Base-by-base conservation (phyloP, 1,284 basidiomycete genomes). In the Apiotrichum sp. region DNA sequence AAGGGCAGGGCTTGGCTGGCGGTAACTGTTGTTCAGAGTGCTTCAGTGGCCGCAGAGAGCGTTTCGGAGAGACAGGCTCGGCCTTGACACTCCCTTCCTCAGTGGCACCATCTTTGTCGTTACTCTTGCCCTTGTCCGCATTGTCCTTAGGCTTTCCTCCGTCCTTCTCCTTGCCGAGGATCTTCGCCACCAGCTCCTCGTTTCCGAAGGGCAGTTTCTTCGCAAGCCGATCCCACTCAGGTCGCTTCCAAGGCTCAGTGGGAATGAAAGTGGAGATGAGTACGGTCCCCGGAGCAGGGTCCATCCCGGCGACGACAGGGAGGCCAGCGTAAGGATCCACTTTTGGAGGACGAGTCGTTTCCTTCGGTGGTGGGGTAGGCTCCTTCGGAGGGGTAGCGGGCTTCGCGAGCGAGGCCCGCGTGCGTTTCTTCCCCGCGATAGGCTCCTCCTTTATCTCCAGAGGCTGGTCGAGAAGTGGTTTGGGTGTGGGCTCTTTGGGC, bases 241-340 rank as follows among this genome's bases (percentile, higher is more conserved):
- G 66, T 58, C 58, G 60, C 4, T 48, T 42, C 67, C 70, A 74
- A 8, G 49, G 55, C 5, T 45, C 57, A 4, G 55, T 46, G 3
- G 71, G 69, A 2, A 73, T 46, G 29, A 69, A 53, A 0, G 66
- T 72, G 11, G 70, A 70, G 9, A 73, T 35, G 2, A 72, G 57
- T 1, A 74, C 66, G 0, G 71, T 74, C 1, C 71, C 71, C 0
- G 52, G 48, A 4, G 45, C 34, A 1, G 70, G 70, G 10, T 50
- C 29, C 56, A 59, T 65, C 1, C 68, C 68, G 0, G 68, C 62
- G 13, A 71, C 52, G 29, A 60, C 47, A 3, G 66, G 64, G 0
- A 70, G 54, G 5, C 59, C 58, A 6, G 47, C 49, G 33, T 52
- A 52, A 1, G 51, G 52, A 32, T 52, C 45, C 29, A 57, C 49